Conservation (phyloP, 768 basidiomycete species). For the Amanita subjunquillea region DNA sequence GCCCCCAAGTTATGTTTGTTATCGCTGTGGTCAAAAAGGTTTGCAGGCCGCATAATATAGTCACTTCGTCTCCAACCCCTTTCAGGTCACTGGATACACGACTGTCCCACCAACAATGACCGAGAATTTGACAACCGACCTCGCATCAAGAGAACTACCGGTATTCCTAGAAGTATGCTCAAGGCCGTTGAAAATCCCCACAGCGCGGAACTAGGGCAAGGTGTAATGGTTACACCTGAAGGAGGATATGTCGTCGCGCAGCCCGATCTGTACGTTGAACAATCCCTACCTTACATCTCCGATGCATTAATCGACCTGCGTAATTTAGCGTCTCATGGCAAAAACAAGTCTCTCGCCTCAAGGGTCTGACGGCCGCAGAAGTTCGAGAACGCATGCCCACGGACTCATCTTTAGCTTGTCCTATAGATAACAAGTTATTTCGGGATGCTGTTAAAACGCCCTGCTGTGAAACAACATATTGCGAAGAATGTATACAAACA, state of each 20-base stretch:
- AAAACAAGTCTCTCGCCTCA: conserved; percentile 73
- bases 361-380: conserved; percentile 79
- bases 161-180: conserved; percentile 95
- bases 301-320: not conserved
- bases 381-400: conserved; percentile 78
- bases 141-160: conserved; percentile 94
- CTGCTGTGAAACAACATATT: conserved; percentile 84
- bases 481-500: conserved; percentile 96
- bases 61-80: not conserved
- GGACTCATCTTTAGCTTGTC: conserved; percentile 74
- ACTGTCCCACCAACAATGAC: conserved; percentile 96
- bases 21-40: conserved; percentile 98
- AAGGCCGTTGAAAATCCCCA: conserved; percentile 90
- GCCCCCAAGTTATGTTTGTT: conserved; percentile 95
- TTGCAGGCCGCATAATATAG: conserved; percentile 10
- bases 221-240: conserved; percentile 98
- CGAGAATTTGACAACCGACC: conserved; percentile 91
- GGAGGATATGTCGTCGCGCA: conserved; percentile 97
- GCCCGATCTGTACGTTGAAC: conserved; percentile 75
- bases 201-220: conserved; percentile 58
- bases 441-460: conserved; percentile 94
- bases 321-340: conserved; percentile 80
- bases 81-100: conserved; percentile 95
- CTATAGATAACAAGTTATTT: conserved; percentile 88
- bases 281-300: not conserved